Conservation (phyloP, 2,329 filamentous ascomycete species). For the Arthrobotrys conoides region DNA sequence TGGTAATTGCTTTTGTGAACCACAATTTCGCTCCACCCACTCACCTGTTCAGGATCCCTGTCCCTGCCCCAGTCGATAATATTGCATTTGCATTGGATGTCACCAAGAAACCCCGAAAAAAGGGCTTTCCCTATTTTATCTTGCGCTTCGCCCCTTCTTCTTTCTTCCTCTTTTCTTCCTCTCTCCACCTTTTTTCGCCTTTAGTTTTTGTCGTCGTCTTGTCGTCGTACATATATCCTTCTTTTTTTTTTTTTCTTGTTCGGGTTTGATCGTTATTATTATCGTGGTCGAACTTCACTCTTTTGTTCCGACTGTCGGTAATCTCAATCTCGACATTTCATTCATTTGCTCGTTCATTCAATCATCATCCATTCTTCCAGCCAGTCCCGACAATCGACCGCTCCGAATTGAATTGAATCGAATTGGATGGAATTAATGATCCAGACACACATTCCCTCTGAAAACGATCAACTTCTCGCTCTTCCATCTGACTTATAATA, state of each 20-base stretch:
- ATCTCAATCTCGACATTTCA: not conserved
- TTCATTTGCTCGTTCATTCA: slow-evolving; percentile 8
- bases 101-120: not conserved
- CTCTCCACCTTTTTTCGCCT: not conserved
- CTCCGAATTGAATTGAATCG: no score
- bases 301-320: slow-evolving; percentile 22
- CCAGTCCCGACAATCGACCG: no score
- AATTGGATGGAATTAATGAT: slow-evolving; percentile 11
- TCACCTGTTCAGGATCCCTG: not conserved
- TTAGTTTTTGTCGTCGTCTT: slow-evolving; percentile 1
- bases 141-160: slow-evolving; percentile 18
- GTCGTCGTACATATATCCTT: slow-evolving; percentile 10
- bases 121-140: slow-evolving; percentile 31
- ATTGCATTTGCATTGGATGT: not conserved
- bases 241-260: no score
- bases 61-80: not conserved
- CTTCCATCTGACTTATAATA: not conserved
- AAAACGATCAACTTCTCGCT: slow-evolving; percentile 7
- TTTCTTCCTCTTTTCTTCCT: slow-evolving; percentile 10
- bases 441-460: not conserved
- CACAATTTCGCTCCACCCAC: not conserved
- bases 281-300: slow-evolving; percentile 24
- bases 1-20: not conserved
- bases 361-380: no score
- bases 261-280: not conserved